Evolutionary conservation across 192 early-diverging fungal species (phyloP), one percentile per base, ranked within the genome.

Genomic region (Gryganskiella cystojenkinii): DNA sequence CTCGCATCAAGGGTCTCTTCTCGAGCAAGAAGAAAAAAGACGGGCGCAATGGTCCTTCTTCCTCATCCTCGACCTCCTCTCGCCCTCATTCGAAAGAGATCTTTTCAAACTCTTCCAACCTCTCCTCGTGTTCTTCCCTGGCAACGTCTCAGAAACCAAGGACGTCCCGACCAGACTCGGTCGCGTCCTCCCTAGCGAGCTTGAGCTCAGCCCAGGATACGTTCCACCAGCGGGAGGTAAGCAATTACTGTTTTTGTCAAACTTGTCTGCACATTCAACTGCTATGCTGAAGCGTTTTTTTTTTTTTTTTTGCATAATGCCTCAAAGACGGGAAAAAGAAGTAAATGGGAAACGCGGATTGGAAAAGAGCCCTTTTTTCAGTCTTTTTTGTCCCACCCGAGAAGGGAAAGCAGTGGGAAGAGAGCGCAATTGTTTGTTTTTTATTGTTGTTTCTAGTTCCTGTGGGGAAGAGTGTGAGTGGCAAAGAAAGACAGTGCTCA

Each of bases 1-100:
- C 73, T 2, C 73, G 73, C 59, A 76, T 76, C 73, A 76, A 76
- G 30, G 73, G 73, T 33, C 73, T 76, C 64, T 76, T 76, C 50
- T 56, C 65, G 13, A 76, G 54, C 65, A 76, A 76, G 60, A 76
- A 76, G 54, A 76, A 76, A 22, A 68, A 68, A 9, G 65, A 76
- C 35, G 73, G 57, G 30, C 53, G 37, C n/a, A 22, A 37, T 14
- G n/a, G 37, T 13, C 37, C 13, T 5, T 40, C 37, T 5, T 40
- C 37, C 7, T 40, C 37, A n/a, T n/a, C n/a, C n/a, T n/a, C n/a
- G 1, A 20, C 47, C n/a, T 40, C 61, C 13, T 43, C 17, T n/a
- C 50, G 17, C 5, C 50, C 52, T 2, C 64, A 68, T 22, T 33
- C 65, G 25, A 76, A 68, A 54, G 65, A 63, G 43, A n/a, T 63